Base-by-base conservation (phyloP, 108 stramenopile species). In the Pelagomonas calceolata region DNA sequence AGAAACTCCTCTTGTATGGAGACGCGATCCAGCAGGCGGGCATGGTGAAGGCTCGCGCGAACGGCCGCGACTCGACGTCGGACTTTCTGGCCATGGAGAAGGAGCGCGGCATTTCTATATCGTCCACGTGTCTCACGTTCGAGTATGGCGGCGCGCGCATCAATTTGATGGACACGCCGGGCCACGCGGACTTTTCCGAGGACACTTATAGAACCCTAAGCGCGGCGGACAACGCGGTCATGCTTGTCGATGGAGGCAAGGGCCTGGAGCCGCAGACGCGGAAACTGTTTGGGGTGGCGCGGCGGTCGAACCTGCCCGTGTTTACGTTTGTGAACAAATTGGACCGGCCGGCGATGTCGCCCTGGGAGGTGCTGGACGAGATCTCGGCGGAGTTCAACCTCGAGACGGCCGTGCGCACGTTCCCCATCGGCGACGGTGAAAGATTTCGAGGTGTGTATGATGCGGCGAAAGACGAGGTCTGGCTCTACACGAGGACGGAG, bases 51-150 rank as follows among this genome's bases (percentile, higher is more conserved):
- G 77, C 91, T 89, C 77, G 77, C 89, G 34, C 76, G 80, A 18
- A 92, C 89, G 36, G 81, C n/a, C 78, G 79, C 35, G 71, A 75
- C 51, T 74, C 79, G 30, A 80, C 88, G 35, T 88, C 87, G 12
- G 94, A 95, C 78, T 95, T 93, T 76, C 92, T 96, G 93, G 88
- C 90, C 78, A 93, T 96, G 85, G 95, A 96, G 80, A 84, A 76
- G 37, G 87, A 94, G 70, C 88, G 95, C 74, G 95, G 95, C 9
- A 96, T 96, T 69, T 89, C 87, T 65, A 94, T 96, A 63, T 88
- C 87, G 31, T 71, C 88, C 30, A 96, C 95, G 0, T 92, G 92
- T 35, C 86, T 96, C 86, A 89, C 91, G 46, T 96, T 96, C 74
- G 93, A 94, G 73, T 96, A 94, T 79, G 70, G 84, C 43, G 79